These are phyloP conservation scores for Fusarium ambrosium DNA, from an alignment of 2,329 filamentous ascomycete genomes.

Conservation along the genomic window DNA sequence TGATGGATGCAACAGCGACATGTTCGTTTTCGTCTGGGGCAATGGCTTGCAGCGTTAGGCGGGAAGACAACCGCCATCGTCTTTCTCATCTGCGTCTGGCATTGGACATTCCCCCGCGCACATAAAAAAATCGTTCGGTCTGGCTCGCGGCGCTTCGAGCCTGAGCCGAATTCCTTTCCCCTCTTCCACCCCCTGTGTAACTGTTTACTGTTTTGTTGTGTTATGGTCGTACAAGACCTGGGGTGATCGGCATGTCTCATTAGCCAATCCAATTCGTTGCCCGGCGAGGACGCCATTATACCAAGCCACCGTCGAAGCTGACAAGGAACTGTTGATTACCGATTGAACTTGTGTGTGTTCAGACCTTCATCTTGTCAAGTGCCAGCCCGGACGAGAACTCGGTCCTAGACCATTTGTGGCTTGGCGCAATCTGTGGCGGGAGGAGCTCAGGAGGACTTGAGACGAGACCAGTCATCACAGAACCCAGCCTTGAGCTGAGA, in stretches of 20 bases:
- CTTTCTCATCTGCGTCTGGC: neutral
- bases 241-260: neutral
- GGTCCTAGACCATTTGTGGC: conserved; percentile 1
- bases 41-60: conserved; percentile 19
- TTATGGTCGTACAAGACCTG: neutral
- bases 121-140: neutral
- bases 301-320: neutral
- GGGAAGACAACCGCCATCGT: conserved; percentile 36
- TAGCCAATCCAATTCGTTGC: conserved; percentile 1
- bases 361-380: conserved; percentile 31
- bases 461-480: conserved; percentile 17
- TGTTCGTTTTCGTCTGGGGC: conserved; percentile 27
- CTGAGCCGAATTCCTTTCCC: neutral
- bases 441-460: conserved; percentile 2
- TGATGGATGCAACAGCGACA: neutral
- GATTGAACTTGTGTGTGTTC: conserved; percentile 12
- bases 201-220: neutral
- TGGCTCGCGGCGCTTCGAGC: neutral
- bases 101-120: neutral
- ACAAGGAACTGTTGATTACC: neutral
- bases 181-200: neutral
- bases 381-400: conserved; percentile 13
- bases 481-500: neutral
- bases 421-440: conserved; percentile 15
- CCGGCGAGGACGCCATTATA: conserved; percentile 8